These are phyloP conservation scores for Aspergillus intermedius DNA, from an alignment of 2,329 filamentous ascomycete genomes.

Conservation along the genomic window DNA sequence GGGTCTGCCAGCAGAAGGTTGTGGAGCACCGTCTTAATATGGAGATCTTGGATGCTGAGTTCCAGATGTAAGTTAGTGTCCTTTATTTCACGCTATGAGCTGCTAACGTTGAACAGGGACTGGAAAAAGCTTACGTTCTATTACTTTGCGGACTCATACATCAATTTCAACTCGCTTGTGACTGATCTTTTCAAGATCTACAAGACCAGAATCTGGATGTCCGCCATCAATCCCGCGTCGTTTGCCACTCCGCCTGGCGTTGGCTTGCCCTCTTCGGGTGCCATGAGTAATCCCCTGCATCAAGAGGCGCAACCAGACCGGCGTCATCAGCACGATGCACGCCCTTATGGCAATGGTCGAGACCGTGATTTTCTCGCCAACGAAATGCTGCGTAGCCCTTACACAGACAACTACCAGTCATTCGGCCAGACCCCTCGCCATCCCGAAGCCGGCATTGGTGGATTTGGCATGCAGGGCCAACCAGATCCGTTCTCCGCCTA, in stretches of 20 bases:
- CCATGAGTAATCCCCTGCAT: constrained; percentile 56
- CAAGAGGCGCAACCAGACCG: constrained; percentile 34
- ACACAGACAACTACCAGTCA: constrained; percentile 32
- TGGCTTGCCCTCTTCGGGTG: constrained; percentile 63
- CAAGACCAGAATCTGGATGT: constrained; percentile 99
- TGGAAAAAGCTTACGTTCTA: constrained; percentile 99
- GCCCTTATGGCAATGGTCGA: constrained; percentile 23
- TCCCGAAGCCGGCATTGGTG: constrained; percentile 22
- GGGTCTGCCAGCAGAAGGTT: constrained; percentile 93
- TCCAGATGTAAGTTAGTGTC: constrained; percentile 72
- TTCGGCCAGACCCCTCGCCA: constrained; percentile 28
- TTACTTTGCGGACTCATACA: constrained; percentile 96
- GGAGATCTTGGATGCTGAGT: constrained; percentile 98
- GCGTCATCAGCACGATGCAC: constrained; percentile 34
- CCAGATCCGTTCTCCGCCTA: constrained; percentile 34
- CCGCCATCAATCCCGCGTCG: constrained; percentile 93
- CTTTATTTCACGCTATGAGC: neutral
- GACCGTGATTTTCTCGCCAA: constrained; percentile 25
- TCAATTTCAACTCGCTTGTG: constrained; percentile 97
- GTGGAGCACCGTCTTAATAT: constrained; percentile 90
- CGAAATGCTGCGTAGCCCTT: constrained; percentile 27
- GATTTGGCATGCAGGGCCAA: constrained; percentile 20
- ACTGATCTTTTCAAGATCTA: constrained; percentile 98
- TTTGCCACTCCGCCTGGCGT: constrained; percentile 70
- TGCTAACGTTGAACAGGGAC: constrained; percentile 56